Conservation (phyloP, 192 early-diverging fungal species). For the Polychytrium aggregatum region DNA sequence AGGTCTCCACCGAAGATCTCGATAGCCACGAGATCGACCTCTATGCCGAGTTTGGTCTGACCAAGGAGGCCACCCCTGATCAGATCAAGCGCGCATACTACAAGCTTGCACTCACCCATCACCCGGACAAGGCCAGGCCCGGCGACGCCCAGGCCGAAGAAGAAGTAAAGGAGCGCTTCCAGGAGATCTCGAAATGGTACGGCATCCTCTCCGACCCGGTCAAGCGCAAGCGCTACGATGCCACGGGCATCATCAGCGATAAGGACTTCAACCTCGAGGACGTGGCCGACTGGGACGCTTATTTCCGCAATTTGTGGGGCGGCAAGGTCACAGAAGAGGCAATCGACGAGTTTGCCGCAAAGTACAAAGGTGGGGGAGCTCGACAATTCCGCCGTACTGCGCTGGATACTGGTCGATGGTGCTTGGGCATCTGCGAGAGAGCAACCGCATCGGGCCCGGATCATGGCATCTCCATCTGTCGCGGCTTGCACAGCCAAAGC, state of each 20-base stretch:
- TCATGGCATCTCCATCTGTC: no score
- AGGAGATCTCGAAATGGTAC: conserved; percentile 65
- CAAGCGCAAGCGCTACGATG: conserved; percentile 57
- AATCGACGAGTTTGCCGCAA: conserved; percentile 58
- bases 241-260: conserved; percentile 50
- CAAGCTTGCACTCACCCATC: conserved; percentile 23
- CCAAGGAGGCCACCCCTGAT: conserved; percentile 6
- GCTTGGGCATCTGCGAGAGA: no score
- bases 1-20: no score
- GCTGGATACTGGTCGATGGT: no score
- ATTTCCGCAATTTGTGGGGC: conserved; percentile 66
- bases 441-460: no score
- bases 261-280: conserved; percentile 18
- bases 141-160: conserved; percentile 5
- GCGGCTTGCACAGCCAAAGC: no score
- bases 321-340: conserved; percentile 60
- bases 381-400: background rate
- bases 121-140: conserved; percentile 33
- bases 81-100: conserved; percentile 23
- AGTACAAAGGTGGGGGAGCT: conserved; percentile 48
- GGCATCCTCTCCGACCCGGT: conserved; percentile 55
- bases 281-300: conserved; percentile 56
- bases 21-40: no score
- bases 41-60: conserved; percentile 12
- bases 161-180: conserved; percentile 49